Evolutionary conservation across 768 basidiomycete genomes (phyloP), one percentile per base, ranked within the genome.

Genomic region (Mrakia frigida): DNA sequence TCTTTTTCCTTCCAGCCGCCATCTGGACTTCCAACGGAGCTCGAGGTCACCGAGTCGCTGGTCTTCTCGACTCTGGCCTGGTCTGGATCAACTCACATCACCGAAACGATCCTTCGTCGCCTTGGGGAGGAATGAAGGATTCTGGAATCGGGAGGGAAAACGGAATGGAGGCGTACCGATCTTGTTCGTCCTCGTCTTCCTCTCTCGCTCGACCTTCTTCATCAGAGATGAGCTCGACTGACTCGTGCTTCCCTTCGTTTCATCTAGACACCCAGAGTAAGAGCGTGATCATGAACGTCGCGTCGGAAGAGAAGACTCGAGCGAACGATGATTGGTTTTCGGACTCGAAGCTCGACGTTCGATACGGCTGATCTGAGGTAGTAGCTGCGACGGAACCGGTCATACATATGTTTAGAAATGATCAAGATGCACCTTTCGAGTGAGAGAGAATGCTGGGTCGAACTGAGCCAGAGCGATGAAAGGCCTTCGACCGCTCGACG

Each of bases 61-160:
- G 86, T 70, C 84, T 85, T 46, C 89, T 94, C 50, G 86, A 94
- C 79, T 85, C 90, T 25, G 93, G 93, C 6, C 81, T 94, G 41
- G 90, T 91, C 63, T 94, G 93, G 93, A 88, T 93, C 52, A 94
- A 94, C 81, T 92, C 91, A 0, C 92, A 93, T 79, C 93, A 94
- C 81, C 87, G 92, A 65, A 94, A 94, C 80, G 92, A 94, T 81
- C 93, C 93, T 11, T 91, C 90, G 78, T 92, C 91, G 43, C 92
- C 93, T 56, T 94, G 93, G 92, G 92, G 92, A 28, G 92, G 92
- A 9, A 91, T 93, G 91, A 93, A 93, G 82, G 90, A 91, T 79
- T 93, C 92, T 80, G 92, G 92, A 1, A 90, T 92, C 72, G 92
- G 93, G 7, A 84, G 93, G 75, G 93, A 94, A 81, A 94, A 94